Percentiles rank a stretch among this genome's conserved stretches.
phyloP scores from a whole-genome alignment of 345 rosid species.

The Gossypium mustelinum region DNA sequence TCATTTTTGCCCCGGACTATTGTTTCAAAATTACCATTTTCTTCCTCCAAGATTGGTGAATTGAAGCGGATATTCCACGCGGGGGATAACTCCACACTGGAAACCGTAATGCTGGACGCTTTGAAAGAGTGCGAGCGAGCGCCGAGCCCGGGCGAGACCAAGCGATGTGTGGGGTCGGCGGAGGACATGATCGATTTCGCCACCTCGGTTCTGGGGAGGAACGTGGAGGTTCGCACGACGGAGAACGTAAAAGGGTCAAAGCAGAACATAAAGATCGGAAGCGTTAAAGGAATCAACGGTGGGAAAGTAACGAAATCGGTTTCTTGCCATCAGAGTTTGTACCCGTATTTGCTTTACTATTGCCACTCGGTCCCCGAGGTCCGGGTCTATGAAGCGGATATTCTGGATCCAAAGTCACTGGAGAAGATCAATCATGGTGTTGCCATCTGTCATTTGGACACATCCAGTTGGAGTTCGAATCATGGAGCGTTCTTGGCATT shows the following conservation, averaged over 20 bases:
- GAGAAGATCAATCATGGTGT: slow-evolving; percentile 66
- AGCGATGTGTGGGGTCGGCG: slow-evolving; percentile 74
- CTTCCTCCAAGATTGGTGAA: slow-evolving; percentile 31
- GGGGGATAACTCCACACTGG: slow-evolving; percentile 58
- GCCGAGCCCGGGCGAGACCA: slow-evolving; percentile 71
- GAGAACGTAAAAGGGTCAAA: slow-evolving; percentile 55
- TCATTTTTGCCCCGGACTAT: slow-evolving; percentile 78
- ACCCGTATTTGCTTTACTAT: slow-evolving; percentile 73
- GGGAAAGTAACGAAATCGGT: slow-evolving; percentile 68
- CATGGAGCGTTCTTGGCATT: slow-evolving; percentile 77
- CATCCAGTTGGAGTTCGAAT: slow-evolving; percentile 74
- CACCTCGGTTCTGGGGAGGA: slow-evolving; percentile 60
- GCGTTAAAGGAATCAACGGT: slow-evolving; percentile 58
- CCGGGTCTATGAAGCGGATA: slow-evolving; percentile 72
- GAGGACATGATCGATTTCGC: slow-evolving; percentile 92
- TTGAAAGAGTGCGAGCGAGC: slow-evolving; percentile 65
- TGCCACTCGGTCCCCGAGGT: slow-evolving; percentile 90
- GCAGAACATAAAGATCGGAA: slow-evolving; percentile 52
- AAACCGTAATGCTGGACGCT: slow-evolving; percentile 44
- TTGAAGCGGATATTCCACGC: slow-evolving; percentile 50
- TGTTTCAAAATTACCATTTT: slow-evolving; percentile 54
- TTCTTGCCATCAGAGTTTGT: slow-evolving; percentile 85
- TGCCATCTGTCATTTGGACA: slow-evolving; percentile 84
- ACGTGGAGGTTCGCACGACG: slow-evolving; percentile 54
- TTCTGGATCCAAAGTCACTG: slow-evolving; percentile 46